These are phyloP conservation scores for Fusarium proliferatum DNA, from an alignment of 2,329 filamentous ascomycete genomes.

Conservation along the genomic window DNA sequence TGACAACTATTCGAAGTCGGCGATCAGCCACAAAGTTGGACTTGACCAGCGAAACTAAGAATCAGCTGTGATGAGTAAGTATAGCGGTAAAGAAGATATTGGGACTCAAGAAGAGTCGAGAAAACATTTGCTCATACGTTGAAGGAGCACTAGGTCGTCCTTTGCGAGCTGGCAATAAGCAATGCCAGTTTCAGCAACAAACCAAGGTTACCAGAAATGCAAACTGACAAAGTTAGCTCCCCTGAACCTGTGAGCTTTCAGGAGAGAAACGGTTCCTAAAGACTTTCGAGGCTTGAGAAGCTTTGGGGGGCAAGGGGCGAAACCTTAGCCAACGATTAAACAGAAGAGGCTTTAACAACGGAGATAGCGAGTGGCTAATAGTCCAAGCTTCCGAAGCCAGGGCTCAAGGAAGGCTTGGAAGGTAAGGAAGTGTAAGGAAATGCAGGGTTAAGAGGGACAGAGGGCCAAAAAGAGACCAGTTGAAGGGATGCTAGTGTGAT, in stretches of 20 bases:
- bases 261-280: slow-evolving; percentile 25
- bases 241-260: slow-evolving; percentile 24
- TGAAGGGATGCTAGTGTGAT: slow-evolving; percentile 34
- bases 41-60: slow-evolving; percentile 15
- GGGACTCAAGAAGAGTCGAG: not conserved
- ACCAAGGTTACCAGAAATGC: slow-evolving; percentile 11
- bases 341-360: slow-evolving; percentile 35
- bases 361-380: slow-evolving; percentile 38
- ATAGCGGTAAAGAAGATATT: not conserved
- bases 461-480: slow-evolving; percentile 31
- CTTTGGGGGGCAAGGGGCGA: slow-evolving; percentile 35
- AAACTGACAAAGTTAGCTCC: slow-evolving; percentile 28
- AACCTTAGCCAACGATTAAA: slow-evolving; percentile 26
- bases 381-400: slow-evolving; percentile 40
- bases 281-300: slow-evolving; percentile 27
- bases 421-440: slow-evolving; percentile 24
- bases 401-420: slow-evolving; percentile 39
- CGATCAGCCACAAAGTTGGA: slow-evolving; percentile 26
- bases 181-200: slow-evolving; percentile 25
- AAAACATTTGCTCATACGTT: slow-evolving; percentile 1
- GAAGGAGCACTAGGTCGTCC: not conserved
- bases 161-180: slow-evolving; percentile 8
- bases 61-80: not conserved
- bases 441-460: slow-evolving; percentile 34
- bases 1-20: slow-evolving; percentile 15